phyloP scores from a whole-genome alignment of 495 filamentous ascomycete genomes.

The Daldinia grandis region DNA sequence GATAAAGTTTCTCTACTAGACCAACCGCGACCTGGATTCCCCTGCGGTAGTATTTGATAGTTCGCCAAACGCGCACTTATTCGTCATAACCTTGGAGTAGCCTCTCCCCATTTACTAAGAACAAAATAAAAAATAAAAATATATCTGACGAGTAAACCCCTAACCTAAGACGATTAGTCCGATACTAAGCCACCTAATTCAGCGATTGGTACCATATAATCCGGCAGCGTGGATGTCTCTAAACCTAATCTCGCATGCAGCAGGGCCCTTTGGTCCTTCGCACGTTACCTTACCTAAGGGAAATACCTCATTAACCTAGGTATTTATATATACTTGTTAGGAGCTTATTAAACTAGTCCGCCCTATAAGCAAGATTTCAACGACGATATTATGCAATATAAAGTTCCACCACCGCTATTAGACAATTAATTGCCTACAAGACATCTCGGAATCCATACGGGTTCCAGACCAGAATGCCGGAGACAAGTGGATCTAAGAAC shows the following conservation, averaged over 20 bases:
- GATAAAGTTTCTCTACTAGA: conserved; percentile 13
- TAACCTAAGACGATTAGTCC: not conserved
- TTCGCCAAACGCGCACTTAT: conserved; percentile 16
- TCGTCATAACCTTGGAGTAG: conserved; percentile 18
- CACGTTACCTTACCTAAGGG: not conserved
- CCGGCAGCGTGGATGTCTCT: conserved; percentile 32
- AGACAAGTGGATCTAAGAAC: conserved; percentile 22
- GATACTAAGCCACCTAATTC: not conserved
- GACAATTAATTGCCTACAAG: not conserved
- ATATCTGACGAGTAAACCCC: not conserved
- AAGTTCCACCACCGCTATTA: not conserved
- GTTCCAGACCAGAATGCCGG: conserved; percentile 17
- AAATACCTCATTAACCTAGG: not conserved
- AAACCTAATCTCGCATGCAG: conserved; percentile 33
- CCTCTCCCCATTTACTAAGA: no score
- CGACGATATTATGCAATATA: not conserved
- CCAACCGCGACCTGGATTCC: conserved; percentile 15
- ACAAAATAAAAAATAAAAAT: not conserved
- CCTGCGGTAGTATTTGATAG: conserved; percentile 11
- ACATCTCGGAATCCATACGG: not conserved
- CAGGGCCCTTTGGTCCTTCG: conserved; percentile 11
- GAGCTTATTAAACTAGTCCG: conserved; percentile 1
- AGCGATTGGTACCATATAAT: conserved; percentile 10
- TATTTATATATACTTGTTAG: not conserved
- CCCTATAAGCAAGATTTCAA: not conserved